These are phyloP conservation scores for Chrysanthemum lavandulifolium DNA, from an alignment of 129 eudicot genomes.

Conservation along the genomic window DNA sequence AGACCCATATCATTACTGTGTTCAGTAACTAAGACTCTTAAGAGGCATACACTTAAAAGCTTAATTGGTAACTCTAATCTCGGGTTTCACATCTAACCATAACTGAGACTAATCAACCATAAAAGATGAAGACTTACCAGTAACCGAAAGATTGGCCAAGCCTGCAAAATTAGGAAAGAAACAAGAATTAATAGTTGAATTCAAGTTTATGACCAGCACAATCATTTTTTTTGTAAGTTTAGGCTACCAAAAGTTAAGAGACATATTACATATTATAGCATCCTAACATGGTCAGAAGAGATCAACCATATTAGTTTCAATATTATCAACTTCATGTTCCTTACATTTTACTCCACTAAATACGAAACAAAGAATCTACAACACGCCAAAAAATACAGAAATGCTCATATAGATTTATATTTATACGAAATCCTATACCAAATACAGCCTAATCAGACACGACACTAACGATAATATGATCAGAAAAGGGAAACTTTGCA, in stretches of 20 bases:
- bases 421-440: not conserved
- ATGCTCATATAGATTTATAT: conserved; percentile 11
- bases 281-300: conserved; percentile 8
- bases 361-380: conserved; percentile 7
- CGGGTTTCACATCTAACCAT: conserved; percentile 13
- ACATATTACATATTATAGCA: conserved; percentile 1
- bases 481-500: not conserved
- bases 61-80: not conserved
- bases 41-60: not conserved
- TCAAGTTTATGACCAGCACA: not conserved
- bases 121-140: conserved; percentile 50
- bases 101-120: not conserved
- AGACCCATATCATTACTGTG: not conserved
- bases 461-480: not conserved
- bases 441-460: conserved; percentile 21
- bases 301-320: conserved; percentile 13
- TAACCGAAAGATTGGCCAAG: conserved; percentile 76
- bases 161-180: conserved; percentile 49
- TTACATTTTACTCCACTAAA: not conserved
- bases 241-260: not conserved
- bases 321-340: conserved; percentile 3
- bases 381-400: conserved; percentile 4
- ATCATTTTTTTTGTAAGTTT: conserved; percentile 1
- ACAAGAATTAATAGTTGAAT: conserved; percentile 12
- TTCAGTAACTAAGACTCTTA: no score